Evolutionary conservation across 164 flowering plant species (phyloP), one percentile per base, ranked within the genome.

Genomic region (Macadamia integrifolia): DNA sequence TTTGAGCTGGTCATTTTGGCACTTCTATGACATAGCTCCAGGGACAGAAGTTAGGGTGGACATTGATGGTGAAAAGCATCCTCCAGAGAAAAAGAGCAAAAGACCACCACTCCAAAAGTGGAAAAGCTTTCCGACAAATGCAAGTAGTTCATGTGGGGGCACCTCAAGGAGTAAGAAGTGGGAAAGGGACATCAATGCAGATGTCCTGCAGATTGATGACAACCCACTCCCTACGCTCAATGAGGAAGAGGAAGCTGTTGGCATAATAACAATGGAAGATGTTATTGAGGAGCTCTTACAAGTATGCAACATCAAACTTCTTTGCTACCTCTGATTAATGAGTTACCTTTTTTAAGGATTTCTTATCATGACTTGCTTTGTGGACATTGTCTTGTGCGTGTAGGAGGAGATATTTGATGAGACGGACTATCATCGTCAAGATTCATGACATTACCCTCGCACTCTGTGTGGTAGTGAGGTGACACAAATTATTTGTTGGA

Each of bases 191-290:
- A 80, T 82, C 55, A 81, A 84, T 72, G 77, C 91, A 0, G 93
- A 91, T 73, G 88, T 93, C 68, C 62, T 93, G 60, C 82, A 87
- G 69, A 75, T 93, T 61, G 87, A 88, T 67, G 91, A 81, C 43
- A 78, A 64, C 65, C 88, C 90, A 32, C 88, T 89, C 11, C 90
- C 92, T 4, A 85, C 74, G 65, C 76, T 84, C 31, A 80, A 80
- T 0, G 91, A 86, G 49, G 94, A 91, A 75, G 97, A 87, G 78
- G 97, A 93, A 79, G 93, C 91, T 48, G 92, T 93, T 42, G 98
- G 98, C 58, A 79, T 93, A 23, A 91, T 93, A 40, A 91, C 98
- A 46, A 87, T 93, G 97, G 98, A 80, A 68, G 82, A 77, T 72
- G 72, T 80, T 55, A 80, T 80, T 61, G 82, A 80, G 74, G 82